phyloP scores from a whole-genome alignment of 208 protist genomes.

The Leishmania aethiopica region DNA sequence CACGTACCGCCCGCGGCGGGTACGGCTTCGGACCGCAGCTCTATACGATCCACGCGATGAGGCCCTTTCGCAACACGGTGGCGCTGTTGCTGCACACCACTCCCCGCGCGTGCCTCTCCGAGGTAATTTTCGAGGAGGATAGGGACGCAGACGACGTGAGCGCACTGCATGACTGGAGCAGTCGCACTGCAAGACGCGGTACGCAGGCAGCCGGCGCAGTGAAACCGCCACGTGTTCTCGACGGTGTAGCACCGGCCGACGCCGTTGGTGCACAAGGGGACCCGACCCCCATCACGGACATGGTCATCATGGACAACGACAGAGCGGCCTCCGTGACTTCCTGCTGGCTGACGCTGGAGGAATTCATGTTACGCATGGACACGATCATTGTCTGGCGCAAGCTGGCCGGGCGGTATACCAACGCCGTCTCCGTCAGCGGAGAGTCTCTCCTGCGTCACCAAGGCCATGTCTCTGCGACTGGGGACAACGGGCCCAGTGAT shows the following conservation, averaged over 20 bases:
- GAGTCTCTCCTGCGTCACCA: conserved; percentile 26
- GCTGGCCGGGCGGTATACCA: conserved; percentile 37
- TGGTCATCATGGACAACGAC: conserved; percentile 23
- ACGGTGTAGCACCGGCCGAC: background rate
- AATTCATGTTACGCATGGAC: conserved; percentile 58
- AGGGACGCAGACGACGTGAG: conserved; percentile 55
- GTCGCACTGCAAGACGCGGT: background rate
- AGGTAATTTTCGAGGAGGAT: conserved; percentile 51
- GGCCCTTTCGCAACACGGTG: conserved; percentile 71
- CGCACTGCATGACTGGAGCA: conserved; percentile 22
- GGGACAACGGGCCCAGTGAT: background rate
- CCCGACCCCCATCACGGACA: background rate
- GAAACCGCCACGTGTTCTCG: background rate
- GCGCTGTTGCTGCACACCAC: conserved; percentile 73
- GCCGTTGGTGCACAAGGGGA: background rate
- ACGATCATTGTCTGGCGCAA: conserved; percentile 64
- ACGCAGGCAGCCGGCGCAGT: background rate
- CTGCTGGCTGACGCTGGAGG: conserved; percentile 81
- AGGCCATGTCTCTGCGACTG: background rate
- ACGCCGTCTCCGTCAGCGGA: conserved; percentile 23
- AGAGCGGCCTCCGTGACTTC: conserved; percentile 26
- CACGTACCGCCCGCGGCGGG: background rate
- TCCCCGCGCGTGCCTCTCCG: conserved; percentile 34
- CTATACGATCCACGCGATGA: conserved; percentile 66
- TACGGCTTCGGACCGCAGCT: conserved; percentile 44